phyloP scores from a whole-genome alignment of 1,284 basidiomycete genomes.

The Paramarasmius palmivorus region DNA sequence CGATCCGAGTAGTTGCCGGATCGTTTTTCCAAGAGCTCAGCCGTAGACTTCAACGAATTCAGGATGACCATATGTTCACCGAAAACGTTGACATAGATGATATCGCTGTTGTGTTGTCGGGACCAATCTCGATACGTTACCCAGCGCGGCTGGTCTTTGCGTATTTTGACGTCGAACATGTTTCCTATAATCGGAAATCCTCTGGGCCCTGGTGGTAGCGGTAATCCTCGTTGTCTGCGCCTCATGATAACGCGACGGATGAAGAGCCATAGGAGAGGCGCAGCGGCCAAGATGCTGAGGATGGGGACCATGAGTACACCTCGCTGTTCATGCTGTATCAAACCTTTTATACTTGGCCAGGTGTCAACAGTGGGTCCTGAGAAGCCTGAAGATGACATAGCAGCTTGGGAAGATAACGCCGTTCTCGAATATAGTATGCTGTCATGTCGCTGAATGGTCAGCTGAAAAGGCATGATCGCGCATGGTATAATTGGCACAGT shows the following conservation, averaged over 20 bases:
- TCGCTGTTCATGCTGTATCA: too few species aligned
- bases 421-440: too few species aligned
- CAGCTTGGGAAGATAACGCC: too few species aligned
- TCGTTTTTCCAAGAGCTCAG: constrained; percentile 24
- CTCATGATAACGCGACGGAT: not conserved
- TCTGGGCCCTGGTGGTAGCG: constrained; percentile 11
- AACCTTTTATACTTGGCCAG: too few species aligned
- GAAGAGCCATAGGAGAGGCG: not conserved
- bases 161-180: constrained; percentile 1
- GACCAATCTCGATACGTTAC: constrained; percentile 2
- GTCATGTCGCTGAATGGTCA: too few species aligned
- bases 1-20: constrained; percentile 23
- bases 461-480: too few species aligned
- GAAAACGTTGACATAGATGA: constrained; percentile 8
- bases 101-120: constrained; percentile 2
- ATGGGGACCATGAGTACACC: too few species aligned
- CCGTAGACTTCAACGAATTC: constrained; percentile 21
- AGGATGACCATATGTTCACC: constrained; percentile 21
- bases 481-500: too few species aligned
- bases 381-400: too few species aligned
- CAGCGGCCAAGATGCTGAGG: not conserved
- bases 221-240: not conserved
- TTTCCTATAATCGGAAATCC: constrained; percentile 11
- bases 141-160: constrained; percentile 4
- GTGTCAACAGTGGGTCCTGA: too few species aligned